Evolutionary conservation across 306 rosid species (phyloP).

Genomic region (Fragaria iinumae): DNA sequence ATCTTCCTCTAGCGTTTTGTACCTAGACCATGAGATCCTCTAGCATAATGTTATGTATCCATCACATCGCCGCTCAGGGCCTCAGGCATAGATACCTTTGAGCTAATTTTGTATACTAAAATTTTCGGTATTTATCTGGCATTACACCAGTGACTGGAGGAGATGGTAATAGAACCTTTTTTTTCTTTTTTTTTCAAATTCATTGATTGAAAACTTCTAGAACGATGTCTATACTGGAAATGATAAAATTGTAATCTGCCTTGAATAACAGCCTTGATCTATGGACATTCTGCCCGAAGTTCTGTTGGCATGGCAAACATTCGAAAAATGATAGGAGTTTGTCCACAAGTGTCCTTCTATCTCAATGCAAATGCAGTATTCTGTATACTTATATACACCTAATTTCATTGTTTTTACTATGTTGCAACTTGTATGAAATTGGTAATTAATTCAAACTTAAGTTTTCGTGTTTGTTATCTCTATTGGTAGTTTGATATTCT

Average conservation of each 20-base stretch:
- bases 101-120: no score
- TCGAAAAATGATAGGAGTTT: constrained; percentile 73
- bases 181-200: no score
- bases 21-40: no score
- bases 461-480: constrained; percentile 21
- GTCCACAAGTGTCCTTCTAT: constrained; percentile 76
- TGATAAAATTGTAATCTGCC: constrained; percentile 18
- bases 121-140: constrained; percentile 55
- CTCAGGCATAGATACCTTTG: background rate
- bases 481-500: constrained; percentile 71
- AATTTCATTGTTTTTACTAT: background rate
- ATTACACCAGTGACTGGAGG: constrained; percentile 78
- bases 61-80: no score
- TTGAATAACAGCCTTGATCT: constrained; percentile 56
- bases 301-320: constrained; percentile 75
- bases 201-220: background rate
- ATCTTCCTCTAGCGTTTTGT: background rate
- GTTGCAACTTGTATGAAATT: background rate
- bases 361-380: background rate
- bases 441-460: background rate
- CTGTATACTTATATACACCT: no score
- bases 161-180: constrained; percentile 54
- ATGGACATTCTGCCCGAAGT: constrained; percentile 68
- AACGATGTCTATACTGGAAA: constrained; percentile 3
- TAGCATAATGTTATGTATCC: no score